Percentiles rank a stretch among this genome's conserved stretches.
Conservation (phyloP, 352 stramenopile species). For the Globisporangium recalcitrans region DNA sequence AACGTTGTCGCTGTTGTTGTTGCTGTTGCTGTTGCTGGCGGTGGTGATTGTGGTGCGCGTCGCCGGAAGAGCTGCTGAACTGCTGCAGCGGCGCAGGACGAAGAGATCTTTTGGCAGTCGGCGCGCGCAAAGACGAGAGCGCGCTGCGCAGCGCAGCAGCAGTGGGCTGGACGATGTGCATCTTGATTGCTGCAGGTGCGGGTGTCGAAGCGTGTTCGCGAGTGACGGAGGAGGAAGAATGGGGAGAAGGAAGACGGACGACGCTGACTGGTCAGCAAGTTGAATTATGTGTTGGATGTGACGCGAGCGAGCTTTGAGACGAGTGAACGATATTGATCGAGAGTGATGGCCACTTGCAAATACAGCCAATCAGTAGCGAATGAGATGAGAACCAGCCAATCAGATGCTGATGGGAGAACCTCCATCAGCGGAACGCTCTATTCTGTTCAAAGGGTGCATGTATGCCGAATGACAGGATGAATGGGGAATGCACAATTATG, state of each 20-base stretch:
- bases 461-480: no score
- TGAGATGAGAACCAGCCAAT: no score
- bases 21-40: background rate
- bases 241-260: background rate
- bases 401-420: no score
- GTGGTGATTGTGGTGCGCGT: background rate
- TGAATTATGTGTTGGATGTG: background rate
- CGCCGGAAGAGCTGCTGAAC: background rate
- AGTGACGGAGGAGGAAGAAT: background rate
- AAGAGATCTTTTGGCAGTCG: constrained; percentile 5
- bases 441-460: no score
- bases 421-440: no score
- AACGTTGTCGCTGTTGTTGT: background rate
- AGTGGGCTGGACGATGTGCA: constrained; percentile 6
- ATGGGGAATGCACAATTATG: no score
- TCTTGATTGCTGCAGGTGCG: background rate
- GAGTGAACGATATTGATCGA: background rate
- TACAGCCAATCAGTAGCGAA: no score
- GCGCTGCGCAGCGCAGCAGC: constrained; percentile 4
- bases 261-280: background rate
- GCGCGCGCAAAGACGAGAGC: constrained; percentile 1
- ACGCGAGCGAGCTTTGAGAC: background rate
- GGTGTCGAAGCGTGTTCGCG: no score
- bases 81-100: constrained; percentile 2
- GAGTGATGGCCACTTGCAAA: no score